phyloP scores from a whole-genome alignment of 2,329 filamentous ascomycete genomes.

The Pestalotiopsis sp. region DNA sequence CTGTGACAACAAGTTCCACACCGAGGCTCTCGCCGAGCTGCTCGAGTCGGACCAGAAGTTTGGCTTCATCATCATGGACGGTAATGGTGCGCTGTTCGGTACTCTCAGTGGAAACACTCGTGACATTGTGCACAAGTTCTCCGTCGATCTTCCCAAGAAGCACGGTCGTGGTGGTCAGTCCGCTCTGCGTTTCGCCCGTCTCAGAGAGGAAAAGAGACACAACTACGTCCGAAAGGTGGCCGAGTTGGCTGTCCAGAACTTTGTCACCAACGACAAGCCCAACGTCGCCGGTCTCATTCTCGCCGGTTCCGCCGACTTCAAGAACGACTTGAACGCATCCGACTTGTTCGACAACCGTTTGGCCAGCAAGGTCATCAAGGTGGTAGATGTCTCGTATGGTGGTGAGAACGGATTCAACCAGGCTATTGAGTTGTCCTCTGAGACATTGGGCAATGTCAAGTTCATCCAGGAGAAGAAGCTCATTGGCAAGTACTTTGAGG shows the following conservation, averaged over 20 bases:
- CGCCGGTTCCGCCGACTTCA: conserved; percentile 98
- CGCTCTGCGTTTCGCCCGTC: conserved; percentile 97
- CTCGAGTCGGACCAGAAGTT: conserved; percentile 99
- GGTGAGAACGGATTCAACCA: conserved; percentile 99
- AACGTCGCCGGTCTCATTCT: conserved; percentile 96
- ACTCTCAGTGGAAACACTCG: conserved; percentile 97
- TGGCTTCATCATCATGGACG: conserved; percentile 99
- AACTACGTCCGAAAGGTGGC: conserved; percentile 99
- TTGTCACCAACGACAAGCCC: conserved; percentile 97
- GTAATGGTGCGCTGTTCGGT: conserved; percentile 96
- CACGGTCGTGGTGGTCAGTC: conserved; percentile 99
- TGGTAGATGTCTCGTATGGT: conserved; percentile 98
- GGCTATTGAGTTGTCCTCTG: conserved; percentile 91
- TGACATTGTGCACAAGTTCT: conserved; percentile 97
- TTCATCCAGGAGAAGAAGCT: conserved; percentile 99
- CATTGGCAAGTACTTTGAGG: conserved; percentile 98
- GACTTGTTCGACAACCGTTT: conserved; percentile 96
- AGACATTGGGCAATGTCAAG: conserved; percentile 98
- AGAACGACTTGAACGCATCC: conserved; percentile 97
- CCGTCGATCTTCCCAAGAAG: conserved; percentile 98
- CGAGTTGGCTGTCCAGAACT: conserved; percentile 97
- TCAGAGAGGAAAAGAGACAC: conserved; percentile 98
- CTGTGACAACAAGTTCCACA: conserved; percentile 99
- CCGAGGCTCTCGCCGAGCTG: conserved; percentile 93
- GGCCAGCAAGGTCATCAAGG: conserved; percentile 95